Evolutionary conservation across 805 yeast genomes (phyloP).

Genomic region (Grigorovia humatica): DNA sequence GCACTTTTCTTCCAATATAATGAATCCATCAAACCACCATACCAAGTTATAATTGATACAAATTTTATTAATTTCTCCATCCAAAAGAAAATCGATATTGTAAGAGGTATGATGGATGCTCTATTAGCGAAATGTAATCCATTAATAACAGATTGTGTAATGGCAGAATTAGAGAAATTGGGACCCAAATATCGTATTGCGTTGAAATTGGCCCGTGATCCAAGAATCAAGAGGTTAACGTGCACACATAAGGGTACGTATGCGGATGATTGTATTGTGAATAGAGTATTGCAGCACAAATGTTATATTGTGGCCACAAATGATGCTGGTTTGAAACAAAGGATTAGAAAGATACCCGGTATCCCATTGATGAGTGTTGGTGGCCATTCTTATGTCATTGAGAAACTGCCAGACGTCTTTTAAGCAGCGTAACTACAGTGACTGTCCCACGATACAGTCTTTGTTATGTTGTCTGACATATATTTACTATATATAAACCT

Average conservation of each 20-base stretch:
- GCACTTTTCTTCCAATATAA: constrained; percentile 92
- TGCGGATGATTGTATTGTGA: constrained; percentile 95
- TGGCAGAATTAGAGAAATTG: constrained; percentile 93
- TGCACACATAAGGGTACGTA: constrained; percentile 94
- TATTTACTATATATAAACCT: background rate
- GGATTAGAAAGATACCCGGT: constrained; percentile 94
- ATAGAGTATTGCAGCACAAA: constrained; percentile 89
- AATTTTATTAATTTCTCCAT: constrained; percentile 94
- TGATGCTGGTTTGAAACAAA: constrained; percentile 91
- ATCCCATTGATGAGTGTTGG: constrained; percentile 97
- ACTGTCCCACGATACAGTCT: no score
- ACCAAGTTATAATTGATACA: constrained; percentile 91
- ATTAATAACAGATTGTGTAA: constrained; percentile 90
- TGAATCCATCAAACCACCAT: constrained; percentile 94
- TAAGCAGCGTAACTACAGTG: constrained; percentile 18
- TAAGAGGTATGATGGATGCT: constrained; percentile 96
- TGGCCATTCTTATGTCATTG: constrained; percentile 82
- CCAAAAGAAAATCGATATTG: constrained; percentile 88
- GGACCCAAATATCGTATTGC: constrained; percentile 96
- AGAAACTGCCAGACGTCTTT: constrained; percentile 90
- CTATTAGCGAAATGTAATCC: constrained; percentile 93
- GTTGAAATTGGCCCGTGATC: constrained; percentile 83
- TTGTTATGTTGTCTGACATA: no score
- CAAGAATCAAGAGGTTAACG: constrained; percentile 74
- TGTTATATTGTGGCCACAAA: constrained; percentile 96